Evolutionary conservation across 75 land plant genomes (phyloP).

Genomic region (Pinus taeda): DNA sequence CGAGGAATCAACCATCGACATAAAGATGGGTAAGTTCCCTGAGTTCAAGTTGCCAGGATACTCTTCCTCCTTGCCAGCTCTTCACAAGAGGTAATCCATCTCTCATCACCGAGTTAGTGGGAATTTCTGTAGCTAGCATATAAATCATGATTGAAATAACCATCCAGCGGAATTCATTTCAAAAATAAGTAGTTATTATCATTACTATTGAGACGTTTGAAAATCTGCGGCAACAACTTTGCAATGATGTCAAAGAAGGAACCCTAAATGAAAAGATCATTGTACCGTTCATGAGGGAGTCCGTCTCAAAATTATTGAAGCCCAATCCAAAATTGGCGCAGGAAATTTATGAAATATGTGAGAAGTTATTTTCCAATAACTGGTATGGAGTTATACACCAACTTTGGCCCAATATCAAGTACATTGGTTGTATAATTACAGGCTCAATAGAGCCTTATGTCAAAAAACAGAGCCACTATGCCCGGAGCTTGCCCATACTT

Average conservation of each 20-base stretch:
- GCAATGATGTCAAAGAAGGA: constrained; percentile 42
- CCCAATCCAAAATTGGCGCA: constrained; percentile 69
- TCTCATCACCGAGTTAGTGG: no score
- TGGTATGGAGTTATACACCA: constrained; percentile 65
- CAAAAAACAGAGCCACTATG: constrained; percentile 62
- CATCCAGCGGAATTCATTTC: no score
- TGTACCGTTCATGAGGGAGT: constrained; percentile 33
- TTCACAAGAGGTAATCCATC: no score
- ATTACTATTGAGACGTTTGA: constrained; percentile 43
- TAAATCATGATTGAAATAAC: no score
- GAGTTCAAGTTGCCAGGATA: no score
- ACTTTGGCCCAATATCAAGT: constrained; percentile 74
- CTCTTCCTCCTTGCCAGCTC: no score
- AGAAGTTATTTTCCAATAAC: constrained; percentile 18
- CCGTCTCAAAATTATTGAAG: constrained; percentile 39
- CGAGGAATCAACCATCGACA: no score
- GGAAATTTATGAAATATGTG: constrained; percentile 32
- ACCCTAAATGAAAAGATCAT: constrained; percentile 32
- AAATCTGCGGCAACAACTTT: constrained; percentile 47
- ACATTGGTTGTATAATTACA: constrained; percentile 70
- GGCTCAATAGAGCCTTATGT: constrained; percentile 79
- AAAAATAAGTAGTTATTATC: no score
- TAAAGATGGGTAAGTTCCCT: no score
- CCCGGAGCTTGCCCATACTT: constrained; percentile 57
- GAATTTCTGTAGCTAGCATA: no score